phyloP scores from a whole-genome alignment of 2,329 filamentous ascomycete genomes.

The Neurospora sp. region DNA sequence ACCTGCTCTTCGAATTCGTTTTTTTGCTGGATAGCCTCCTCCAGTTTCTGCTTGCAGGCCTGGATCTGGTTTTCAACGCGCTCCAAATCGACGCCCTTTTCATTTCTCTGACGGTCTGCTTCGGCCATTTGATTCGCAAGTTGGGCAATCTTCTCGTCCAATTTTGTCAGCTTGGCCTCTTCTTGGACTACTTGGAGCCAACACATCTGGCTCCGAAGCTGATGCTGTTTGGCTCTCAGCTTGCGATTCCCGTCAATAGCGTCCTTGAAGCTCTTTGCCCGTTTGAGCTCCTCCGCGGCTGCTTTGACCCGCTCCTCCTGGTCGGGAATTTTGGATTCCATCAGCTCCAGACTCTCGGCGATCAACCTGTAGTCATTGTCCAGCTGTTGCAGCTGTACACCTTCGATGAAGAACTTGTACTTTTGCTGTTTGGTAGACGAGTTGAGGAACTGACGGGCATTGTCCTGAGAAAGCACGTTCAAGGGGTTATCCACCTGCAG shows the following conservation, averaged over 20 bases:
- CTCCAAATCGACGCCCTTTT: conserved; percentile 40
- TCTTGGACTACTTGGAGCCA: conserved; percentile 80
- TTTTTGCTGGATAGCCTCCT: conserved; percentile 33
- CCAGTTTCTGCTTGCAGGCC: conserved; percentile 27
- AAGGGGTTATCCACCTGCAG: conserved; percentile 95
- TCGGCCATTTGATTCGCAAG: conserved; percentile 35
- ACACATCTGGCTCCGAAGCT: conserved; percentile 58
- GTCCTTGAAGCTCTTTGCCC: conserved; percentile 54
- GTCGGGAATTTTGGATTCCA: conserved; percentile 50
- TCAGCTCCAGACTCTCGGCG: conserved; percentile 66
- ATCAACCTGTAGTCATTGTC: conserved; percentile 86
- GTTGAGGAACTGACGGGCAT: conserved; percentile 86
- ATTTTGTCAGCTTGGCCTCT: conserved; percentile 42
- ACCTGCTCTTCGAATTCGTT: conserved; percentile 35
- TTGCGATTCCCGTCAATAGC: conserved; percentile 55
- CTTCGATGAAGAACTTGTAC: conserved; percentile 93
- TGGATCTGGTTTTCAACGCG: conserved; percentile 34
- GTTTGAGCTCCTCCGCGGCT: conserved; percentile 47
- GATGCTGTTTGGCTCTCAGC: conserved; percentile 50
- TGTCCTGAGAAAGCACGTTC: conserved; percentile 91
- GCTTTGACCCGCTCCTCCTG: conserved; percentile 53
- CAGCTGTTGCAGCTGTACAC: conserved; percentile 84
- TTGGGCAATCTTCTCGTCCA: conserved; percentile 27
- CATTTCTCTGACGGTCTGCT: conserved; percentile 24
- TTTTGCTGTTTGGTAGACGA: conserved; percentile 73